Base-by-base conservation (phyloP, 257 asterid species). In the Parsonsia alboflavescens region DNA sequence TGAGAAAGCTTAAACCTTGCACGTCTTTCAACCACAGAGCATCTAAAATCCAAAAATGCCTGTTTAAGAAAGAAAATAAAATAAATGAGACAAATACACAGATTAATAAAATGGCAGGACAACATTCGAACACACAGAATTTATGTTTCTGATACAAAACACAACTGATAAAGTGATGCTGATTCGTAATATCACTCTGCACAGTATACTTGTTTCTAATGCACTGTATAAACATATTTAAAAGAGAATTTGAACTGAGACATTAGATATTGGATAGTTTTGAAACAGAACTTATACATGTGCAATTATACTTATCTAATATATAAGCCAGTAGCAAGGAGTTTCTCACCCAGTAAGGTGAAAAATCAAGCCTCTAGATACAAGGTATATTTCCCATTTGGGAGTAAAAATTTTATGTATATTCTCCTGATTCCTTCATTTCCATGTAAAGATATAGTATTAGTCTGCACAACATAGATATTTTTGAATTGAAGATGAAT, bases 41-140 rank as follows among this genome's bases (percentile, higher is more conserved):
- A 92, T 82, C 99, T 88, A 78, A 95, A 92, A 75, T 90, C 92
- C 87, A 95, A 82, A 86, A 95, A 95, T 45, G 96, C 96, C 99
- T 95, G 93, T 81, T 72, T 13, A 52, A 70, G 26, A 26, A 24
- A 3, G 10, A 49, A 16, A 48, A 49, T 17, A 64, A 61, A 64
- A 17, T 26, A 64, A 62, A 64, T 39, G 26, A 64, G 39, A 53
- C 7, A 21, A 6, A 53, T 17, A 7, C 1, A 53, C 5, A 33
- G 15, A 63, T 7, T 9, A 24, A 39, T 52, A 68, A 46, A 65
- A 68, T 74, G 45, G 66, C 19, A 19, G 3, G 24, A 39, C 17
- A 71, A 57, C 53, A 75, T n/a, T 66, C 67, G 16, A 67, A 36
- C 46, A 65, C 41, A 33, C 48, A 15, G 17, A 74, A 36, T 49